These are phyloP conservation scores for Biscutella laevigata DNA, from an alignment of 441 rosid genomes.

Conservation along the genomic window DNA sequence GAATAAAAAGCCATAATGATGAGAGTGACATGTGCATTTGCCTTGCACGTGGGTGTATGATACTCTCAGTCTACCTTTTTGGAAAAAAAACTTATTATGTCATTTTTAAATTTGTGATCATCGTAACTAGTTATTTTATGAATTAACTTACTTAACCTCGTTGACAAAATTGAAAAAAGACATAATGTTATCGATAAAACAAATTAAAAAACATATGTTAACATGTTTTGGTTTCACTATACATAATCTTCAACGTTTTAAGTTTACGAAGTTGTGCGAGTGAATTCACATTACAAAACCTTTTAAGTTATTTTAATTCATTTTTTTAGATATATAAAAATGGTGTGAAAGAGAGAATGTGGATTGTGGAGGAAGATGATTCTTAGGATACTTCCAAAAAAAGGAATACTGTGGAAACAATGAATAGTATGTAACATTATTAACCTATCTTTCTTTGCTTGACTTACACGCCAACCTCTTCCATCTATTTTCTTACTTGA, in stretches of 20 bases:
- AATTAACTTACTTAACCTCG: neutral
- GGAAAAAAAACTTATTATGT: conserved; percentile 15
- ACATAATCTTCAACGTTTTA: neutral
- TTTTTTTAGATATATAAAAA: neutral
- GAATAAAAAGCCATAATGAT: conserved; percentile 24
- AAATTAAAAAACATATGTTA: neutral
- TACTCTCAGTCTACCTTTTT: conserved; percentile 23
- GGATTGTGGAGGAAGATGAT: conserved; percentile 19
- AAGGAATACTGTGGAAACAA: conserved; percentile 24
- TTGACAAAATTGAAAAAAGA: neutral
- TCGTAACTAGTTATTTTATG: neutral
- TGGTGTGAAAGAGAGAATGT: conserved; percentile 12
- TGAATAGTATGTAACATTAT: conserved; percentile 20
- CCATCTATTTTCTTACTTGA: conserved; percentile 24
- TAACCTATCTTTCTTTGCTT: no score
- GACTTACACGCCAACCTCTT: conserved; percentile 27
- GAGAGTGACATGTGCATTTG: conserved; percentile 26
- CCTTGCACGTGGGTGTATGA: conserved; percentile 30
- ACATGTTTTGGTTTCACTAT: neutral
- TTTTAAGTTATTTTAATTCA: neutral
- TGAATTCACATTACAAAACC: conserved; percentile 6
- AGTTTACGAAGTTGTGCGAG: no score
- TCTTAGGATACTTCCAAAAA: conserved; percentile 27
- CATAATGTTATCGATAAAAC: neutral
- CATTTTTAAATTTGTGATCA: neutral